phyloP scores from a whole-genome alignment of 371 early-diverging fungal genomes.

The Modicella reniformis region DNA sequence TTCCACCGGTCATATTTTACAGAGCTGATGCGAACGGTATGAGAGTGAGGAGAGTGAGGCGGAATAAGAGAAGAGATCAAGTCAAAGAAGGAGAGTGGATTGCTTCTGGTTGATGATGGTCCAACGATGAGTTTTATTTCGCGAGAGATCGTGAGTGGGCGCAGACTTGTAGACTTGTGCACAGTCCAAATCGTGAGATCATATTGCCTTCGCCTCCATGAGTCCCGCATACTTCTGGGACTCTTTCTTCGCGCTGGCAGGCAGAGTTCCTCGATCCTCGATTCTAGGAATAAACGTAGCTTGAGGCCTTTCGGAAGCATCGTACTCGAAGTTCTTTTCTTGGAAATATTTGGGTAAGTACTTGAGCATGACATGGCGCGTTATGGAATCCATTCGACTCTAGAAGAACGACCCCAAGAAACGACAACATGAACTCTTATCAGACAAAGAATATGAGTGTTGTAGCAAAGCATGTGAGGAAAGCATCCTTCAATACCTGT shows the following conservation, averaged over 20 bases:
- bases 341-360: constrained; percentile 8
- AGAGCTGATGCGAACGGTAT: not conserved
- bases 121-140: too few relatives aligned
- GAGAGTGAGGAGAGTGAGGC: not conserved
- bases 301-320: constrained; percentile 25
- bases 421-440: not conserved
- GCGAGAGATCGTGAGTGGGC: too few relatives aligned
- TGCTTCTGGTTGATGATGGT: too few relatives aligned
- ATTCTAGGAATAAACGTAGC: constrained; percentile 19
- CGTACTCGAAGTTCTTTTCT: not conserved
- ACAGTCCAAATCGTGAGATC: too few relatives aligned
- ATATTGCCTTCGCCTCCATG: too few relatives aligned
- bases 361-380: constrained; percentile 17
- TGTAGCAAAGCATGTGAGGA: too few relatives aligned
- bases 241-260: constrained; percentile 9
- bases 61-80: not conserved
- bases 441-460: too few relatives aligned
- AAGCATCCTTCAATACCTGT: constrained; percentile 9
- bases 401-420: not conserved
- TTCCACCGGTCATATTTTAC: constrained; percentile 11
- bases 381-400: constrained; percentile 17
- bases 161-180: too few relatives aligned
- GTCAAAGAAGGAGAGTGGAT: too few relatives aligned
- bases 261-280: constrained; percentile 9
- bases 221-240: constrained; percentile 10